Evolutionary conservation across 306 rosid species (phyloP).

Genomic region (Mucuna pruriens): DNA sequence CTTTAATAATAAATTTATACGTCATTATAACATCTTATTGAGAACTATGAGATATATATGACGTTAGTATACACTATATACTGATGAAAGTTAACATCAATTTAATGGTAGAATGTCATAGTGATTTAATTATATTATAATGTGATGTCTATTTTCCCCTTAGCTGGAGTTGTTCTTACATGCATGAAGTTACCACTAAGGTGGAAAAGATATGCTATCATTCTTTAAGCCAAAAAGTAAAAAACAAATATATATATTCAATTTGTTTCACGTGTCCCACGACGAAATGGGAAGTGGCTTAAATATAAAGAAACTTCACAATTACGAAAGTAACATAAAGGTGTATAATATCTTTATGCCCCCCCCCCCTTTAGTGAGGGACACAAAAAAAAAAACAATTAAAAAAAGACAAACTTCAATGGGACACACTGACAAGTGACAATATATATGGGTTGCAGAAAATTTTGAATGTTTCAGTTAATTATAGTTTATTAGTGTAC

Average conservation of each 20-base stretch:
- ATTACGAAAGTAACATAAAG: constrained; percentile 20
- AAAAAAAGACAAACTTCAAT: neutral
- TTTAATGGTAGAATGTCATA: no score
- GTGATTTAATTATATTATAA: no score
- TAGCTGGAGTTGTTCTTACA: neutral
- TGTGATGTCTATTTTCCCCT: neutral
- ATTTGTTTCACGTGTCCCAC: neutral
- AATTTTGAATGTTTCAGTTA: neutral
- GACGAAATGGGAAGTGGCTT: neutral
- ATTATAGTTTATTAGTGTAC: neutral
- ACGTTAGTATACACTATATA: neutral
- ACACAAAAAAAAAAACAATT: neutral
- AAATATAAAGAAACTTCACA: constrained; percentile 26
- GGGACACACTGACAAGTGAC: neutral
- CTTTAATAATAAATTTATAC: neutral
- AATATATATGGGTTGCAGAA: neutral
- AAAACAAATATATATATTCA: neutral
- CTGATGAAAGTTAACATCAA: no score
- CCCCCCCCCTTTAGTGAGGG: neutral
- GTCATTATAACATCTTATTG: no score
- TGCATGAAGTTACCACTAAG: neutral
- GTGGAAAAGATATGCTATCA: neutral
- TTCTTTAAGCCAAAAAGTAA: neutral
- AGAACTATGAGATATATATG: neutral
- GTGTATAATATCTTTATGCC: neutral